Percentiles rank a stretch among this genome's conserved stretches.
phyloP scores from a whole-genome alignment of 2,329 filamentous ascomycete species.

The Geosmithia morbida region DNA sequence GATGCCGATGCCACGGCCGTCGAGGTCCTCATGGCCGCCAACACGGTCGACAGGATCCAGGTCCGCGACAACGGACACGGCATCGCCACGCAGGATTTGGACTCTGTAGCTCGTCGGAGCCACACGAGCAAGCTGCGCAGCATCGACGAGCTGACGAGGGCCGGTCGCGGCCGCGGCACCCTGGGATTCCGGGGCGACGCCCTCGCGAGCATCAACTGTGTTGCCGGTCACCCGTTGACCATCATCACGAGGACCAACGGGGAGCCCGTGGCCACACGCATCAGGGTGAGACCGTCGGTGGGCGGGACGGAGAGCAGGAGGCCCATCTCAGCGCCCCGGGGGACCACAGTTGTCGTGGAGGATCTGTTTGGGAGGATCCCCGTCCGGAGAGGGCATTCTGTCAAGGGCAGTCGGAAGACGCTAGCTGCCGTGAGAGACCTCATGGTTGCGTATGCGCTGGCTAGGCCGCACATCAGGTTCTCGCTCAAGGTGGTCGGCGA shows the following conservation, averaged over 20 bases:
- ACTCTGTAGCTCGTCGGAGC: constrained; percentile 46
- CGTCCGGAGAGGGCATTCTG: constrained; percentile 43
- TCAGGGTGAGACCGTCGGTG: constrained; percentile 23
- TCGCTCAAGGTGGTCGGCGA: constrained; percentile 43
- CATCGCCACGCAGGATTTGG: constrained; percentile 47
- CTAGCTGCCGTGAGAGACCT: constrained; percentile 43
- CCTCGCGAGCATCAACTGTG: constrained; percentile 47
- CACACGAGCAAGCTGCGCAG: constrained; percentile 59
- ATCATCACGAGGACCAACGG: constrained; percentile 49
- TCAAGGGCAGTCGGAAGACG: constrained; percentile 43
- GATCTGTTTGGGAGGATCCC: constrained; percentile 46
- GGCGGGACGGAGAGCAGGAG: constrained; percentile 16
- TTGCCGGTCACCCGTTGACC: constrained; percentile 34
- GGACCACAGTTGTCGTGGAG: constrained; percentile 50
- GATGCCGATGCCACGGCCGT: constrained; percentile 56
- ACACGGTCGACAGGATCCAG: constrained; percentile 55
- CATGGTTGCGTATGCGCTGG: constrained; percentile 50
- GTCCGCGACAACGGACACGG: constrained; percentile 64
- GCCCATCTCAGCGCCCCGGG: constrained; percentile 39
- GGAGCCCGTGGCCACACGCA: constrained; percentile 38
- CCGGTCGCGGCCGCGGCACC: constrained; percentile 23
- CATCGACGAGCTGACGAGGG: constrained; percentile 40
- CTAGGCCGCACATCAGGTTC: constrained; percentile 47
- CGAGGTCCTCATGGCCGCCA: constrained; percentile 46
- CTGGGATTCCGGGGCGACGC: constrained; percentile 70